Evolutionary conservation across 106 monocot species (phyloP), one percentile per base, ranked within the genome.

Genomic region (Dendrobium chrysotoxum): DNA sequence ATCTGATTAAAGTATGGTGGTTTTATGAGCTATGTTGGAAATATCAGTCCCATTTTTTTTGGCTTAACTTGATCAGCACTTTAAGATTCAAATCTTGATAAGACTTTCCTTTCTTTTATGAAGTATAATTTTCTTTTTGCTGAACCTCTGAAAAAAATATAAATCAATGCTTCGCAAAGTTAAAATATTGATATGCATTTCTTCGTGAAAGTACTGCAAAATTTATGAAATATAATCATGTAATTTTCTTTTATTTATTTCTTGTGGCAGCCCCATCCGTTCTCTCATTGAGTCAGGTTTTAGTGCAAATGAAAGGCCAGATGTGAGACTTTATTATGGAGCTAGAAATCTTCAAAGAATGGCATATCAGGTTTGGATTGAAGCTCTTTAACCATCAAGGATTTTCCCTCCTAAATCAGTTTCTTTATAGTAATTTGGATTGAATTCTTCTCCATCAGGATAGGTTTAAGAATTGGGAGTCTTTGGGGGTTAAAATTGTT

Each of bases 251-350:
- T 61, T 78, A 11, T 53, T 71, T 21, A 7, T 85, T 57, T 79
- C 16, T 80, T 45, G 26, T 88, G 78, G 77, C 88, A 98, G 94
- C 75, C 92, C 97, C 46, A 94, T 98, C 53, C 89, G 97, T 6
- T 90, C 97, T 25, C 91, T 98, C 79, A 86, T 98, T 58, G 94
- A 98, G 80, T 86, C 94, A 35, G 97, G 88, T 70, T 86, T 98
- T 65, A 80, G 71, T 77, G 84, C 87, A 79, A 85, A 85, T 86
- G 75, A 91, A 80, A 89, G 91, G 83, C 84, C 89, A 78, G 86
- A 93, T 80, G 91, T 96, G 53, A 91, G 89, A 79, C 90, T 96
- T 40, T 93, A 87, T 73, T 96, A 96, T 83, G 96, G 96, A 21
- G 96, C 88, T 71, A 89, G 93, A 82, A 96, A 90, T 47, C 88